phyloP scores from a whole-genome alignment of 257 asterid genomes.

The Forsythia suspensa region DNA sequence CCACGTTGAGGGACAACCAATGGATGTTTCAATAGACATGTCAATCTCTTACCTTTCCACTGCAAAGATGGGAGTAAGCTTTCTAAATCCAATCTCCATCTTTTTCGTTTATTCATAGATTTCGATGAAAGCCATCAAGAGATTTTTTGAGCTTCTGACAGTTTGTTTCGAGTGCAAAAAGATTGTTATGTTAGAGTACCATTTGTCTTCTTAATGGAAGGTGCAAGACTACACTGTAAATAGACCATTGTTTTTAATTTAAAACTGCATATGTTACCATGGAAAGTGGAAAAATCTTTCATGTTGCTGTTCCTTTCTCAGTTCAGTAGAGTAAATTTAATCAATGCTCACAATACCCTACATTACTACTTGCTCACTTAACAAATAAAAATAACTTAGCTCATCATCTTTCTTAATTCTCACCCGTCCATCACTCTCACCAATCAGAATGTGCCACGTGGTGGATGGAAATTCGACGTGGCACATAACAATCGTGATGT shows the following conservation, averaged over 20 bases:
- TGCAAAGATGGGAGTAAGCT: slow-evolving; percentile 65
- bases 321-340: too few species aligned
- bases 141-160: not conserved
- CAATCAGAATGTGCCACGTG: too few species aligned
- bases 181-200: not conserved
- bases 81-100: not conserved
- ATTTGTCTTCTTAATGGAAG: not conserved
- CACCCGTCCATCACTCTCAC: too few species aligned
- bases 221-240: not conserved
- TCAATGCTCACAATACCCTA: too few species aligned
- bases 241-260: not conserved
- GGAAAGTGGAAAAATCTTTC: not conserved
- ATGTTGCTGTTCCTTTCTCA: not conserved
- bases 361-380: too few species aligned
- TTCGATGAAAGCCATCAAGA: not conserved
- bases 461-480: too few species aligned
- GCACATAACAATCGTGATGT: too few species aligned
- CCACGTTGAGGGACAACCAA: slow-evolving; percentile 48
- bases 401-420: too few species aligned
- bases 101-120: not conserved
- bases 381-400: too few species aligned
- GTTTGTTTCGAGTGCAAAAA: not conserved
- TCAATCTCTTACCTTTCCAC: slow-evolving; percentile 59
- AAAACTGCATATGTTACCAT: not conserved
- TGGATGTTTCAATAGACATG: slow-evolving; percentile 77